Conservation (phyloP, 1,139 yeast species). For the Blastobotrys niveus region DNA sequence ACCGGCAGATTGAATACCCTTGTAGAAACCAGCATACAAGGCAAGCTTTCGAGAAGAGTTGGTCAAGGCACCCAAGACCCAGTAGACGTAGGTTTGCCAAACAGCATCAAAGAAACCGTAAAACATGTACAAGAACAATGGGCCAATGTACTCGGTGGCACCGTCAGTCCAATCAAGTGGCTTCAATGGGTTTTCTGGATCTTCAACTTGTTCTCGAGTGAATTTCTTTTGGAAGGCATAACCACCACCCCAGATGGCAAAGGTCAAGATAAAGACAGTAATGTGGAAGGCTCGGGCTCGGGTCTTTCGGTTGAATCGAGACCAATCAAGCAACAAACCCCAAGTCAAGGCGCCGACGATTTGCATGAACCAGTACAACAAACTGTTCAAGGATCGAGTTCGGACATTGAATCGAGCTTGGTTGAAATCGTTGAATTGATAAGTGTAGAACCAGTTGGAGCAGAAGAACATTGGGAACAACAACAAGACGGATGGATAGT, state of each 20-base stretch:
- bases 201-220: slow-evolving; percentile 36
- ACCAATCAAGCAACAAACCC: slow-evolving; percentile 47
- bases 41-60: slow-evolving; percentile 54
- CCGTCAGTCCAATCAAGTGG: slow-evolving; percentile 42
- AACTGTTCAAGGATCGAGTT: slow-evolving; percentile 55
- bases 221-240: slow-evolving; percentile 43
- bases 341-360: slow-evolving; percentile 51
- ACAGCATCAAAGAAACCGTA: slow-evolving; percentile 57
- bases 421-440: slow-evolving; percentile 56
- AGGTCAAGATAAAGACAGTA: slow-evolving; percentile 39
- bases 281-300: slow-evolving; percentile 48
- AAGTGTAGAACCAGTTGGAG: slow-evolving; percentile 62
- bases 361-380: slow-evolving; percentile 57
- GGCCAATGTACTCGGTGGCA: slow-evolving; percentile 43
- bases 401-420: slow-evolving; percentile 52
- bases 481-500: slow-evolving; percentile 43
- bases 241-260: slow-evolving; percentile 62
- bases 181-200: slow-evolving; percentile 10
- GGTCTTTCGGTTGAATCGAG: slow-evolving; percentile 38
- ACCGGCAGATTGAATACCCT: slow-evolving; percentile 60
- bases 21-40: slow-evolving; percentile 56
- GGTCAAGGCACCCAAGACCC: slow-evolving; percentile 54
- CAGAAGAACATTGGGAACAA: slow-evolving; percentile 59
- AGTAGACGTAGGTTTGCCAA: slow-evolving; percentile 53
- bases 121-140: slow-evolving; percentile 56